phyloP scores from a whole-genome alignment of 495 filamentous ascomycete species.

The Aspergillus bertholletiae region DNA sequence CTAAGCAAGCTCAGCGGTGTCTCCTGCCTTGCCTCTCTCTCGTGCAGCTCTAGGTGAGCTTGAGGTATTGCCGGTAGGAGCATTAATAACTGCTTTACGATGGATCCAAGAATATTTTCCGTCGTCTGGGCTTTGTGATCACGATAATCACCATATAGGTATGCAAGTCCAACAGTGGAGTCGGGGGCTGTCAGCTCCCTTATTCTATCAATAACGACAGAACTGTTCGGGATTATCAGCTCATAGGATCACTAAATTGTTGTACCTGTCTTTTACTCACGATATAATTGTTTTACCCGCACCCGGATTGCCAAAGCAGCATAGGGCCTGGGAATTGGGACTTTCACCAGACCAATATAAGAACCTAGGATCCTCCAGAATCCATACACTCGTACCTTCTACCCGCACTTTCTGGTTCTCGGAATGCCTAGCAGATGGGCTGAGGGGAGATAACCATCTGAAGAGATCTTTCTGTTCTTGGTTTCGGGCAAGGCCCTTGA shows the following conservation, averaged over 20 bases:
- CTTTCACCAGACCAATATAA: conserved; percentile 6
- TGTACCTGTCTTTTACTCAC: conserved; percentile 13
- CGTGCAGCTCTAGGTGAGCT: neutral
- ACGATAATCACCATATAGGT: conserved; percentile 31
- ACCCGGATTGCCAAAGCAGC: conserved; percentile 16
- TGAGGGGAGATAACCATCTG: conserved; percentile 17
- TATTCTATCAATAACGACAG: conserved; percentile 10
- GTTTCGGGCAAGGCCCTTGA: neutral
- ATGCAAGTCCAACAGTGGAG: conserved; percentile 16
- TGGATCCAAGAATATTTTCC: conserved; percentile 12
- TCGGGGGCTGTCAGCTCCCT: neutral
- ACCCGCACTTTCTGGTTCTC: conserved; percentile 8
- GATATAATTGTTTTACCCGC: conserved; percentile 28
- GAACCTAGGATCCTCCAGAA: conserved; percentile 12
- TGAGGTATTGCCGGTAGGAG: conserved; percentile 7
- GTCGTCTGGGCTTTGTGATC: conserved; percentile 19
- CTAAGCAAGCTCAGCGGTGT: neutral
- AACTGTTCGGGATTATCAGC: neutral
- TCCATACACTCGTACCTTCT: conserved; percentile 16
- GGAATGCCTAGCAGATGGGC: conserved; percentile 4
- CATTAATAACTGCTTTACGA: conserved; percentile 20
- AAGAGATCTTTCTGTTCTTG: conserved; percentile 4
- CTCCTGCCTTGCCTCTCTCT: neutral
- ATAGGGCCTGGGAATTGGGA: neutral
- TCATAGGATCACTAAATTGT: neutral